phyloP scores from a whole-genome alignment of 306 rosid genomes.

The Malus orientalis region DNA sequence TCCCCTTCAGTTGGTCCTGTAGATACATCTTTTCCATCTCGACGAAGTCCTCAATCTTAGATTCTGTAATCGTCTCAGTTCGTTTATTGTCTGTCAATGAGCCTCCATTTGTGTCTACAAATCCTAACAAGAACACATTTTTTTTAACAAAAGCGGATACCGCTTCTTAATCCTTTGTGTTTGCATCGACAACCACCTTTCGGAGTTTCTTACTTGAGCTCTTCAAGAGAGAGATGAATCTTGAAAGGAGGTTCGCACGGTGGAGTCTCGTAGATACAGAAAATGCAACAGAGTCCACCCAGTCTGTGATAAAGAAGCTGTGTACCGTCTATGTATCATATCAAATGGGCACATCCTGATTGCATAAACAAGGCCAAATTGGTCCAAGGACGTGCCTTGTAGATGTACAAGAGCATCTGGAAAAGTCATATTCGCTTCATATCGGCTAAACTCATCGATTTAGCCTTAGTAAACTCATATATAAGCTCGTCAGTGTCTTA shows the following conservation, averaged over 20 bases:
- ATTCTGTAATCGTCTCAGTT: conserved; percentile 59
- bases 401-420: conserved; percentile 66
- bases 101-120: conserved; percentile 50
- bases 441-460: conserved; percentile 43
- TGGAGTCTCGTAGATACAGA: conserved; percentile 72
- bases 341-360: conserved; percentile 63
- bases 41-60: conserved; percentile 35
- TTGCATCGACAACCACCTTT: conserved; percentile 49
- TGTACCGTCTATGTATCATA: conserved; percentile 47
- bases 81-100: conserved; percentile 35
- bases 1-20: too few species aligned
- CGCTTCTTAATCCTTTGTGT: conserved; percentile 30
- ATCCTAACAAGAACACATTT: conserved; percentile 61
- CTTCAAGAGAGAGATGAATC: conserved; percentile 69
- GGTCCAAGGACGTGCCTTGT: conserved; percentile 53
- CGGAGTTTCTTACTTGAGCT: conserved; percentile 48
- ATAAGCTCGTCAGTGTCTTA: conserved; percentile 52
- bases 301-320: conserved; percentile 47
- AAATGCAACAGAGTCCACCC: conserved; percentile 78
- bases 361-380: conserved; percentile 82
- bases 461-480: conserved; percentile 47
- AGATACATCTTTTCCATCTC: conserved; percentile 33
- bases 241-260: conserved; percentile 66
- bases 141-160: conserved; percentile 42
- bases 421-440: conserved; percentile 72